Evolutionary conservation across 352 stramenopile genomes (phyloP).

Genomic region (Heterotrichella gracilis): DNA sequence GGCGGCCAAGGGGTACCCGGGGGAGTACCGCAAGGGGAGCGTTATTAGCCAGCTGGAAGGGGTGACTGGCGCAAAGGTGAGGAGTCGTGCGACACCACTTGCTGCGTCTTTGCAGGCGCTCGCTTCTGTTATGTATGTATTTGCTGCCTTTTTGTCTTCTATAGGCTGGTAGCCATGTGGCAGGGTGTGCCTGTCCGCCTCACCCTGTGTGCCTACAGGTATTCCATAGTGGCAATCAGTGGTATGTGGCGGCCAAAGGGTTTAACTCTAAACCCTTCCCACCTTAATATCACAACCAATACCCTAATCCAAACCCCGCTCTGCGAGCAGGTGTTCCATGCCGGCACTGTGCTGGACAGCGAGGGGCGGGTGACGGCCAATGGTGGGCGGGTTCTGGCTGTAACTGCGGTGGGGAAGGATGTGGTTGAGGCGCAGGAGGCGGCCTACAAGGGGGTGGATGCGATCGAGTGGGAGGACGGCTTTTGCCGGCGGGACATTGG

Average conservation of each 20-base stretch:
- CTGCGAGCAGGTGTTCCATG: slow-evolving; percentile 86
- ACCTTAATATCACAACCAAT: background rate
- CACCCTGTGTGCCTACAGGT: no score
- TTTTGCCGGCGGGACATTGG: slow-evolving; percentile 88
- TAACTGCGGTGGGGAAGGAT: slow-evolving; percentile 52
- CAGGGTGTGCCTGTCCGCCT: no score
- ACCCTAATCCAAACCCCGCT: slow-evolving; percentile 24
- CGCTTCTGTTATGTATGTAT: no score
- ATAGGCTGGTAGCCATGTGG: no score
- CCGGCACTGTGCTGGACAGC: slow-evolving; percentile 49
- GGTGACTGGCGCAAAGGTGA: slow-evolving; percentile 17
- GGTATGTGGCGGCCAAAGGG: no score
- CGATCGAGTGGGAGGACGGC: slow-evolving; percentile 51
- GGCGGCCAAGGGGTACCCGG: slow-evolving; percentile 79
- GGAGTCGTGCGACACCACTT: background rate
- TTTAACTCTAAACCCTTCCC: no score
- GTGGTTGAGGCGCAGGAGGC: slow-evolving; percentile 52
- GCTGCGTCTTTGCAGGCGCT: no score
- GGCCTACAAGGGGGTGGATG: slow-evolving; percentile 39
- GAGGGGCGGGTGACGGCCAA: slow-evolving; percentile 38
- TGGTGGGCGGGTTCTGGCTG: slow-evolving; percentile 77
- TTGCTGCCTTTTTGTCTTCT: no score
- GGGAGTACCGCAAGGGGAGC: slow-evolving; percentile 82
- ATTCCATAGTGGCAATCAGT: no score
- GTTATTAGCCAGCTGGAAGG: slow-evolving; percentile 30